Conservation (phyloP, 257 asterid genomes). For the Solanum sejunctum region DNA sequence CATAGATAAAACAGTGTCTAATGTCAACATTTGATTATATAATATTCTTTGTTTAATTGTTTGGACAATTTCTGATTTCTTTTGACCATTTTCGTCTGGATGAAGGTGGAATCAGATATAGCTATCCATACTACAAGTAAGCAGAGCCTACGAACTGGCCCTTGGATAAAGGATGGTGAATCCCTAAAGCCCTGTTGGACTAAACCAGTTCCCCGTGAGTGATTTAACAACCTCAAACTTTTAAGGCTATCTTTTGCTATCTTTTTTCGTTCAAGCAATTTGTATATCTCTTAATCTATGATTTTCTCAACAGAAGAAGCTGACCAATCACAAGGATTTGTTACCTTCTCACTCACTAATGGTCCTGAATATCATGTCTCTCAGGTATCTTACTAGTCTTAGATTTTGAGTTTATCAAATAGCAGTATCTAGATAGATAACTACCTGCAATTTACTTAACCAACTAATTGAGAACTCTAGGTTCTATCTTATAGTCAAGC, state of each 20-base stretch:
- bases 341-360: slow-evolving; percentile 79
- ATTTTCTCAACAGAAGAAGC: slow-evolving; percentile 46
- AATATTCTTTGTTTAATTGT: neutral
- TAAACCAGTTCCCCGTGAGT: slow-evolving; percentile 65
- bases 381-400: slow-evolving; percentile 39
- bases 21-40: neutral
- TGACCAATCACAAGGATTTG: slow-evolving; percentile 65
- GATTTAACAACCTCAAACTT: neutral
- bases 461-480: neutral
- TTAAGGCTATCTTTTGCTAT: neutral
- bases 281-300: neutral
- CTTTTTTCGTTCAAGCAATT: neutral
- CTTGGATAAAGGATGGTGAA: slow-evolving; percentile 58
- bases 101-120: neutral
- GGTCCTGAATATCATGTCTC: slow-evolving; percentile 99
- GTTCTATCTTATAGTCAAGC: neutral
- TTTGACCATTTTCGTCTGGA: neutral
- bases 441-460: neutral
- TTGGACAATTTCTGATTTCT: neutral
- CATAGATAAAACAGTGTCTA: neutral
- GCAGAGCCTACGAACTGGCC: slow-evolving; percentile 23
- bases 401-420: neutral
- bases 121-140: neutral
- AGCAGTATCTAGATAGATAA: neutral
- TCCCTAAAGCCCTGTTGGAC: slow-evolving; percentile 79